Base-by-base conservation (phyloP, 2,329 filamentous ascomycete species). In the Xylariaceae sp. region DNA sequence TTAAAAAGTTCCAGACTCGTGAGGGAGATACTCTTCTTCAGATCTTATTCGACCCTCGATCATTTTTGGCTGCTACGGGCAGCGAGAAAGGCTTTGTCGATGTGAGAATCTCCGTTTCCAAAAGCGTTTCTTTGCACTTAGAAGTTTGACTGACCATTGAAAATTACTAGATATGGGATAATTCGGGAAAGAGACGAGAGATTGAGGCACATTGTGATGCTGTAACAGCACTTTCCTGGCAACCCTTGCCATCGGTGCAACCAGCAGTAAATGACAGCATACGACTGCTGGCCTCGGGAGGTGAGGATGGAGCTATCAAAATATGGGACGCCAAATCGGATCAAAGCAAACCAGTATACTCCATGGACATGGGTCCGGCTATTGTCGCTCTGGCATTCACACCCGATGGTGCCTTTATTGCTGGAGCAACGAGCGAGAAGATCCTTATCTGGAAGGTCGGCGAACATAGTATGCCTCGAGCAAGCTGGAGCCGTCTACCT, bases 361-460 rank as follows among this genome's bases (percentile, higher is more conserved):
- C 77, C 44, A 74, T 83, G 66, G 82, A 76, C 0, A 82, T 84
- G 75, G 72, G 74, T 21, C 68, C 70, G 1, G 73, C 77, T 6
- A 76, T 83, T 36, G 73, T 81, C 33, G 74, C 75, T 20, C 67
- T 84, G 2, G 72, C 80, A 1, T 83, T 84, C 49, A 82, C 79
- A 0, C 80, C 81, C 0, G 79, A 83, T 48, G 81, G 81, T 2
- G 74, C 73, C 17, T 82, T 82, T 53, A 74, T 85, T 41, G 81
- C 81, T 0, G 80, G 78, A 4, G 80, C 79, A 5, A 83, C 80
- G 1, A 72, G 72, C 17, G 73, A 75, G 25, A 73, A 71, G 45
- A 77, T 84, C 12, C 64, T 83, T 32, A 82, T 85, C 37, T 85
- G 81, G 79, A 83, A 82, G 58, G 75, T 83, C 11, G 79, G 76